These are phyloP conservation scores for Bertia moriformis DNA, from an alignment of 2,329 filamentous ascomycete species.

Conservation along the genomic window DNA sequence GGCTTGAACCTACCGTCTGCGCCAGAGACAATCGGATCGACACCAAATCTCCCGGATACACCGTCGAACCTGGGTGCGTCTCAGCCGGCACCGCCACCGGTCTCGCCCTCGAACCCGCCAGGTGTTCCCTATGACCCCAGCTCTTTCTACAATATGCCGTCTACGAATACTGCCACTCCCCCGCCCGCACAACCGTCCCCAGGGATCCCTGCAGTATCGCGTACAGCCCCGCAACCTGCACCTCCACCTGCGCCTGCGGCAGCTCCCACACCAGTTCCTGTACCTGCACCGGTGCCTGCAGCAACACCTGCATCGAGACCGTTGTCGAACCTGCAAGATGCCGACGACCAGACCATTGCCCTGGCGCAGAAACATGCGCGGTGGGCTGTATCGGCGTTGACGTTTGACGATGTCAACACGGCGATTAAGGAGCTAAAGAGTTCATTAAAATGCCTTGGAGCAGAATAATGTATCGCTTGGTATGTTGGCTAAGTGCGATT, in stretches of 20 bases:
- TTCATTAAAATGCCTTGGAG: slow-evolving; percentile 27
- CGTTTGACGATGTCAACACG: slow-evolving; percentile 34
- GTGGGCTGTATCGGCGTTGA: neutral
- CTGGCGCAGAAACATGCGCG: slow-evolving; percentile 1
- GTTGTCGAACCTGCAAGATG: neutral
- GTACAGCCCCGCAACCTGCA: neutral
- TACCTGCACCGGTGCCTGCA: neutral
- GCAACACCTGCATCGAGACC: neutral
- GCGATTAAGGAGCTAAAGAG: slow-evolving; percentile 7
- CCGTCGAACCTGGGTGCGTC: neutral
- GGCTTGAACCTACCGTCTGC: slow-evolving; percentile 1
- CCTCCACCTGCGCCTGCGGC: neutral
- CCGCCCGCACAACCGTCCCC: neutral
- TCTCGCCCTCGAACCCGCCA: neutral
- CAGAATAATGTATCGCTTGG: slow-evolving; percentile 25
- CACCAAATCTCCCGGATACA: neutral
- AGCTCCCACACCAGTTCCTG: neutral
- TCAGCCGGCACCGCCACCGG: neutral
- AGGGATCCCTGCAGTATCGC: neutral
- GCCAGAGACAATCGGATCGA: neutral
- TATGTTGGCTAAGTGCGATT: no score
- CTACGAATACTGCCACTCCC: neutral
- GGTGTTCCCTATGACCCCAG: neutral
- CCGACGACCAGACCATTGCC: slow-evolving; percentile 1
- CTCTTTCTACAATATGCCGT: neutral